phyloP scores from a whole-genome alignment of 345 rosid genomes.

The Citrus inodora region DNA sequence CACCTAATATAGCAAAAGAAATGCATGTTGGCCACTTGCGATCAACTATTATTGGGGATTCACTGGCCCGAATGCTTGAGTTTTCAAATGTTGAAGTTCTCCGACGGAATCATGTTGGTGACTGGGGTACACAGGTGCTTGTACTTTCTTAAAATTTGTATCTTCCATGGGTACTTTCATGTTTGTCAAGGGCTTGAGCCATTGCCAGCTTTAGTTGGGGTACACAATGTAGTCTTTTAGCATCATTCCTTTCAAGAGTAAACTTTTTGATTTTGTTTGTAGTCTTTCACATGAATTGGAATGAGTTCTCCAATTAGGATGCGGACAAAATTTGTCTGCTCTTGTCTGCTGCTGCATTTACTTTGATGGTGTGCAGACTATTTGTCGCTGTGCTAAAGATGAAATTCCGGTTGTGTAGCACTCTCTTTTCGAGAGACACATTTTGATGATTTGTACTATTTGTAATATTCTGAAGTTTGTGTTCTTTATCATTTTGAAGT shows the following conservation, averaged over 20 bases:
- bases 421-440: not conserved
- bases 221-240: not conserved
- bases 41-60: constrained; percentile 95
- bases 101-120: constrained; percentile 98
- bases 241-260: not conserved
- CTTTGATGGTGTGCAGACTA: not conserved
- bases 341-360: not conserved
- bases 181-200: not conserved
- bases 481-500: not conserved
- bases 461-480: not conserved
- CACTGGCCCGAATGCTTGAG: constrained; percentile 91
- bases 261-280: too few relatives aligned
- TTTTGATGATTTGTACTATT: not conserved
- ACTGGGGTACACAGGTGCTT: constrained; percentile 98
- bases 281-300: not conserved
- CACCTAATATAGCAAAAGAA: constrained; percentile 99
- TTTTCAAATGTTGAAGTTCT: constrained; percentile 86
- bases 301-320: not conserved
- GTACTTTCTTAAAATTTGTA: not conserved
- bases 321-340: not conserved
- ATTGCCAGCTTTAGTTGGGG: not conserved
- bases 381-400: not conserved
- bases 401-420: not conserved
- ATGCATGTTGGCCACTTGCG: constrained; percentile 99
- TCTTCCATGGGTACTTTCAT: not conserved